Evolutionary conservation across 495 filamentous ascomycete species (phyloP), one percentile per base, ranked within the genome.

Genomic region (Podospora didyma): DNA sequence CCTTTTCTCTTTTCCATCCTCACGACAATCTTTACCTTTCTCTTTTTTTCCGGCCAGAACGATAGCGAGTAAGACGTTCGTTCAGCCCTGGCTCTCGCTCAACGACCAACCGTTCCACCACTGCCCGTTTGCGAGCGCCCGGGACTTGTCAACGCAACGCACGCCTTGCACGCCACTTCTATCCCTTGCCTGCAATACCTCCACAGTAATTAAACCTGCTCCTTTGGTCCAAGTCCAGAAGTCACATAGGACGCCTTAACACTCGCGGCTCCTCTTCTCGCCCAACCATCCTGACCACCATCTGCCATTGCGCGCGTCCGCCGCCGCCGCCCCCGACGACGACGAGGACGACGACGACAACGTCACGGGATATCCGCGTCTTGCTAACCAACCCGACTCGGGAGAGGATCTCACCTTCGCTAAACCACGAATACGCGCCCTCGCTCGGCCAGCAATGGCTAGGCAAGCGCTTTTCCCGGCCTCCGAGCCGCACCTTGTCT

Each of bases 401-500:
- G n/a, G n/a, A n/a, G n/a, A n/a, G n/a, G n/a, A n/a, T n/a, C n/a
- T 42, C 12, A 5, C 39, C n/a, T 17, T 14, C 12, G 12, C 46
- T 48, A 28, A 22, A 37, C 46, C 41, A 56, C 51, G 42, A 46
- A 31, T 31, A 44, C 53, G 44, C 42, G 16, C n/a, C 28, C 21
- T 26, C 46, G 44, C 54, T 53, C 46, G 56, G 61, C 58, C 63
- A 28, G 39, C 52, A 44, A 79, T 79, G 77, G 73, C 73, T 69
- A 73, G 72, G 65, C 67, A 85, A 75, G 83, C 89, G 79, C 86
- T 82, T 79, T 73, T 72, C 51, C 61, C 62, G 64, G 71, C 72
- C 51, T 76, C 79, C 61, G 76, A 82, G 63, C 54, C 80, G 60
- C 72, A 87, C 62, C 79, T 86, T 55, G 83, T 86, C 66, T 88